phyloP scores from a whole-genome alignment of 495 filamentous ascomycete species.

The Penicillium longicatenatum region DNA sequence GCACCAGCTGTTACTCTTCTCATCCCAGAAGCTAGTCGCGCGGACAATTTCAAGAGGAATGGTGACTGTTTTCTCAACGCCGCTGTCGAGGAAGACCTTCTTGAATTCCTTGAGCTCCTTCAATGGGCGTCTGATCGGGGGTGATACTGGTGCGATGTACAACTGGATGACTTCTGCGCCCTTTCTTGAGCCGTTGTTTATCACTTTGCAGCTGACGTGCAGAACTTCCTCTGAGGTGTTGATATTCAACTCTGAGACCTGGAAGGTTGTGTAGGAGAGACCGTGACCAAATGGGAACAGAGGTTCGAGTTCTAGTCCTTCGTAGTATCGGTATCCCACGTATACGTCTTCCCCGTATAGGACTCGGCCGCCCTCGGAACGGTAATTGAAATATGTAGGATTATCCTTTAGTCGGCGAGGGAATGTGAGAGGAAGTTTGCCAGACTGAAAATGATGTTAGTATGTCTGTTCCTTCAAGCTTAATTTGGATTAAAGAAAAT shows the following conservation, averaged over 20 bases:
- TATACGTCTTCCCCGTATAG: constrained; percentile 69
- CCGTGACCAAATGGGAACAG: constrained; percentile 71
- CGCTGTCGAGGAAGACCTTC: constrained; percentile 17
- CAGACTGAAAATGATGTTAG: constrained; percentile 29
- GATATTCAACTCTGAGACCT: constrained; percentile 39
- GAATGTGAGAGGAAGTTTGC: constrained; percentile 60
- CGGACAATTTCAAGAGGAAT: constrained; percentile 12
- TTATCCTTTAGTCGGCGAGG: constrained; percentile 64
- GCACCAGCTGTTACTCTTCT: constrained; percentile 15
- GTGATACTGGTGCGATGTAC: background rate
- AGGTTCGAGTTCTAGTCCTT: constrained; percentile 47
- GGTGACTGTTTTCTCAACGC: background rate
- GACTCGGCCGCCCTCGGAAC: constrained; percentile 69
- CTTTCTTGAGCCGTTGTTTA: background rate
- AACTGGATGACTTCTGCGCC: background rate
- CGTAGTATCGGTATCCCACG: constrained; percentile 56
- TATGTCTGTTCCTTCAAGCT: background rate
- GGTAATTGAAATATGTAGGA: constrained; percentile 70
- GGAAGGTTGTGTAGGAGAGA: constrained; percentile 66
- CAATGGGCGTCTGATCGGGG: constrained; percentile 15
- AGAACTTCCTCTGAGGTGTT: background rate
- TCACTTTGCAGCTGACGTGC: background rate
- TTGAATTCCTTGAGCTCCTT: constrained; percentile 27
- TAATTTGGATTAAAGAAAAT: background rate
- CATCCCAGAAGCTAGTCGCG: constrained; percentile 25